Conservation (phyloP, 306 rosid genomes). For the Cucurbita argyrosperma region DNA sequence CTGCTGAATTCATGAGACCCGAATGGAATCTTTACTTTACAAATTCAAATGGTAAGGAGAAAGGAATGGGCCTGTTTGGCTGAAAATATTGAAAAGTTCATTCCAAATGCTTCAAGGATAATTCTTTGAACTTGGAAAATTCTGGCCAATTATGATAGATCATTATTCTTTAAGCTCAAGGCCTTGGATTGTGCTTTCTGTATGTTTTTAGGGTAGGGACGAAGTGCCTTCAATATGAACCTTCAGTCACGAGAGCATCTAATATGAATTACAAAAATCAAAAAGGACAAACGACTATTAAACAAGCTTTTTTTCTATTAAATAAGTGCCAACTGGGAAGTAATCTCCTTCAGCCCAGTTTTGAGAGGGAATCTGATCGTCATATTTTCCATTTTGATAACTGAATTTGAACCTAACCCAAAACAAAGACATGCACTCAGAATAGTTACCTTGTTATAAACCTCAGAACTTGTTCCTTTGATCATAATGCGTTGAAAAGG, state of each 20-base stretch:
- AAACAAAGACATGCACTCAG: not conserved
- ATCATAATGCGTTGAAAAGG: constrained; percentile 55
- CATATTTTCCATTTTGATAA: no score
- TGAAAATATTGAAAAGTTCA: not conserved
- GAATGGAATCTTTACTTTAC: not conserved
- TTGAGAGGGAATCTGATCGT: no score
- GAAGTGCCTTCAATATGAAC: not conserved
- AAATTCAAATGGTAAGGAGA: not conserved
- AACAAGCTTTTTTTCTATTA: no score
- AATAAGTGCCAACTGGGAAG: no score
- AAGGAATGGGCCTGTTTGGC: not conserved
- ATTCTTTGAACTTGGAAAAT: not conserved
- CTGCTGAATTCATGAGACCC: not conserved
- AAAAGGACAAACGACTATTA: not conserved
- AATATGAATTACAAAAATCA: not conserved
- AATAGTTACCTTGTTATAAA: constrained; percentile 27
- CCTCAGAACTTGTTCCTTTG: constrained; percentile 12
- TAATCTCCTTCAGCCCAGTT: no score
- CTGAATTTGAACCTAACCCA: not conserved
- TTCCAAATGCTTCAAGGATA: not conserved
- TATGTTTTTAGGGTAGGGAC: not conserved
- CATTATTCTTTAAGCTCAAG: not conserved
- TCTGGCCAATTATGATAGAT: not conserved
- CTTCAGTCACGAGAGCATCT: not conserved
- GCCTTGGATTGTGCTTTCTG: not conserved